These are phyloP conservation scores for Lachnellula occidentalis DNA, from an alignment of 2,329 filamentous ascomycete genomes.

Conservation along the genomic window DNA sequence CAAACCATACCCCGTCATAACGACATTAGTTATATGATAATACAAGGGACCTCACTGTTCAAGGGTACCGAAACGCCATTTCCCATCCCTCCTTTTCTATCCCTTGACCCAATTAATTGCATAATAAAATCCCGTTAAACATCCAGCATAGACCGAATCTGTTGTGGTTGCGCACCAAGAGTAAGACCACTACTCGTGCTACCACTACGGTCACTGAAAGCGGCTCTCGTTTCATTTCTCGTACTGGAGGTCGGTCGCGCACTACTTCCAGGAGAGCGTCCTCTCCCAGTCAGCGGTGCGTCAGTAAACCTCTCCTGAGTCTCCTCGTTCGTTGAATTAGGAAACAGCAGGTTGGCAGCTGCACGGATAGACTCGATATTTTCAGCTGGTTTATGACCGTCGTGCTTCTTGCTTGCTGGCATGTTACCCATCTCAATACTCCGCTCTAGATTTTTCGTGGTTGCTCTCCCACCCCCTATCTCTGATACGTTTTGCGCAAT, in stretches of 20 bases:
- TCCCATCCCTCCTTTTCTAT: too few relatives aligned
- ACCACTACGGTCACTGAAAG: slow-evolving; percentile 14
- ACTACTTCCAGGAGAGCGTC: background rate
- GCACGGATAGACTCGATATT: slow-evolving; percentile 37
- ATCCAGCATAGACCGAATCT: slow-evolving; percentile 38
- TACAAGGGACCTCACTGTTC: too few relatives aligned
- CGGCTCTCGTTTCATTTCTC: slow-evolving; percentile 5
- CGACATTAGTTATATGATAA: too few relatives aligned
- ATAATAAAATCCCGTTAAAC: slow-evolving; percentile 20
- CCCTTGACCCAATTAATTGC: too few relatives aligned
- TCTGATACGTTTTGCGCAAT: slow-evolving; percentile 32
- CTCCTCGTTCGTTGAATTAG: background rate
- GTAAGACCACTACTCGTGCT: slow-evolving; percentile 26
- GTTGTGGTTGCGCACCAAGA: slow-evolving; percentile 28
- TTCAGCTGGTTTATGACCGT: slow-evolving; percentile 37
- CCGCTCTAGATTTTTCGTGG: slow-evolving; percentile 25
- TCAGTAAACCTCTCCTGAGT: slow-evolving; percentile 15
- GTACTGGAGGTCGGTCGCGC: background rate
- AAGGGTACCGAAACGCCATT: too few relatives aligned
- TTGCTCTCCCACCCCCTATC: slow-evolving; percentile 30
- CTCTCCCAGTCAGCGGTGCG: slow-evolving; percentile 5
- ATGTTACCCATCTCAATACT: slow-evolving; percentile 36
- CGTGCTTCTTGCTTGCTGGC: slow-evolving; percentile 29
- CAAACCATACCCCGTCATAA: too few relatives aligned
- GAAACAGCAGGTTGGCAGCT: slow-evolving; percentile 17